These are phyloP conservation scores for Cenchrus purpureus DNA, from an alignment of 176 grass and related monocot genomes.

Conservation along the genomic window DNA sequence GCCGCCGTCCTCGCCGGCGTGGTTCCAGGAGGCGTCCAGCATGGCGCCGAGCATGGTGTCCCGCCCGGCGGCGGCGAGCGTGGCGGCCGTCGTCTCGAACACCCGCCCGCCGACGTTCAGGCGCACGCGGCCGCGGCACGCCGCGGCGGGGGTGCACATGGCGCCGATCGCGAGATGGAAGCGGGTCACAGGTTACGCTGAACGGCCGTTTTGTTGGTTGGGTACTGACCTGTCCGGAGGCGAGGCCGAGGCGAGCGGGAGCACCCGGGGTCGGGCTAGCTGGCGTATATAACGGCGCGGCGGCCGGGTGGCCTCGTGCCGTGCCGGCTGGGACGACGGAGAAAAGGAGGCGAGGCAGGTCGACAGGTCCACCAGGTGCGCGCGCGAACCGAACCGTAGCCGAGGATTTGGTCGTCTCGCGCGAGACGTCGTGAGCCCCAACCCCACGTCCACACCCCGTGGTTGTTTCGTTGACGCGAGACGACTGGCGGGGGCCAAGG, in stretches of 20 bases:
- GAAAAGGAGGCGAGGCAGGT: slow-evolving; percentile 20
- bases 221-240: neutral
- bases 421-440: slow-evolving; percentile 1
- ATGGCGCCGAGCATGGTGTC: slow-evolving; percentile 97
- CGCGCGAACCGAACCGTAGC: neutral
- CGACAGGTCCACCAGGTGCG: neutral
- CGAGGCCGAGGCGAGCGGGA: neutral
- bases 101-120: slow-evolving; percentile 82
- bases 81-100: slow-evolving; percentile 83
- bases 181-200: neutral
- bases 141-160: slow-evolving; percentile 28
- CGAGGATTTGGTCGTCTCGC: slow-evolving; percentile 38
- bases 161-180: neutral
- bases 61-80: slow-evolving; percentile 69
- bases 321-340: slow-evolving; percentile 33
- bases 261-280: neutral
- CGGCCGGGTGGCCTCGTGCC: neutral
- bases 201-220: slow-evolving; percentile 19
- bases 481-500: neutral
- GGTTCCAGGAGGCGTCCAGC: slow-evolving; percentile 78
- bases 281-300: slow-evolving; percentile 29
- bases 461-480: slow-evolving; percentile 34
- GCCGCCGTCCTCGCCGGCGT: neutral
- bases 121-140: slow-evolving; percentile 53
- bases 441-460: neutral